Evolutionary conservation across 768 basidiomycete genomes (phyloP).

Genomic region (Multifurca ochricompacta): DNA sequence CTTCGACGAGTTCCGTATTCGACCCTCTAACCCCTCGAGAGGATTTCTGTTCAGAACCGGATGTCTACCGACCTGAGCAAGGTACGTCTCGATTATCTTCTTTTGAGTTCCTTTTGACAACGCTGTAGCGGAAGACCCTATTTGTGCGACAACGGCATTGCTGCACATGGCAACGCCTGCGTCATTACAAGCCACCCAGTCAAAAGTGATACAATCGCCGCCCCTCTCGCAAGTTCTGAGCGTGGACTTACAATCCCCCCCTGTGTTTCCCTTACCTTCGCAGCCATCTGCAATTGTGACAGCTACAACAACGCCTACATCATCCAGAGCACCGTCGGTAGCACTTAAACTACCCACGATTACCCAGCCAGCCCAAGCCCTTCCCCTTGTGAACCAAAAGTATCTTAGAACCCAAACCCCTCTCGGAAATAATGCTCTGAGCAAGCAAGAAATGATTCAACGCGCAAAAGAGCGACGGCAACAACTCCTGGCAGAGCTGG

Average conservation of each 20-base stretch:
- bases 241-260: background rate
- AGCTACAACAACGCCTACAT: background rate
- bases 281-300: background rate
- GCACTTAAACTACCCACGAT: background rate
- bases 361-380: conserved; percentile 13
- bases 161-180: conserved; percentile 11
- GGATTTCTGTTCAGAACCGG: conserved; percentile 32
- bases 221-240: background rate
- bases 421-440: conserved; percentile 18
- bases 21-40: conserved; percentile 29
- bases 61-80: conserved; percentile 24
- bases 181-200: conserved; percentile 6
- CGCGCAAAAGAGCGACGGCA: conserved; percentile 47
- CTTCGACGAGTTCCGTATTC: conserved; percentile 21
- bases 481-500: conserved; percentile 47
- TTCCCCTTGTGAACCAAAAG: conserved; percentile 21
- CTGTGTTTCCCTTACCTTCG: background rate
- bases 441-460: conserved; percentile 40
- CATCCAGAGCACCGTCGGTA: conserved; percentile 8
- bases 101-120: conserved; percentile 2
- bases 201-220: conserved; percentile 4
- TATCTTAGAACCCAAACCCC: conserved; percentile 6
- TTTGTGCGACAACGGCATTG: conserved; percentile 19
- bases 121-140: conserved; percentile 20
- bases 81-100: conserved; percentile 11